These are phyloP conservation scores for Ceratocystis alfenasii DNA, from an alignment of 2,329 filamentous ascomycete genomes.

Conservation along the genomic window DNA sequence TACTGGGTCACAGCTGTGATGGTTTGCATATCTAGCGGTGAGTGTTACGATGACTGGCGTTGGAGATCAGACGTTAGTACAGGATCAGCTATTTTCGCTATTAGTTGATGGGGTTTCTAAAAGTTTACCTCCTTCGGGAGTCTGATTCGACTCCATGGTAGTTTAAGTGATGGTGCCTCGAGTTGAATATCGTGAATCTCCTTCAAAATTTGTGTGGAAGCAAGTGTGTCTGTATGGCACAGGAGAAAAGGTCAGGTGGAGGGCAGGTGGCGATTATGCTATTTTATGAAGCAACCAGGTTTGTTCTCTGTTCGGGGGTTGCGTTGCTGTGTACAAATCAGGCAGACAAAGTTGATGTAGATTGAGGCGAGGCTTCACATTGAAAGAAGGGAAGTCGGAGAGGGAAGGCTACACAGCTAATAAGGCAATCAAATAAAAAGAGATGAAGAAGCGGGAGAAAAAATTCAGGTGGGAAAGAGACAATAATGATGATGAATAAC, in stretches of 20 bases:
- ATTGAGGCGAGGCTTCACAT: neutral
- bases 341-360: neutral
- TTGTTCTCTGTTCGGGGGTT: neutral
- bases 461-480: neutral
- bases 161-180: neutral
- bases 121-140: neutral
- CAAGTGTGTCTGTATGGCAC: too few relatives aligned
- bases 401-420: neutral
- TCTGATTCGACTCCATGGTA: neutral
- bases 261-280: too few relatives aligned
- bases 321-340: neutral
- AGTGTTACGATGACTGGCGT: neutral
- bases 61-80: slow-evolving; percentile 4
- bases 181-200: neutral
- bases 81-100: neutral
- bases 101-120: neutral
- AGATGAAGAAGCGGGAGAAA: neutral
- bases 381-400: neutral
- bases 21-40: slow-evolving; percentile 10
- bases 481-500: neutral
- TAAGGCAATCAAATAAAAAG: neutral
- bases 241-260: too few relatives aligned
- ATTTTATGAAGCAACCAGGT: neutral
- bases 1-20: neutral
- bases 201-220: neutral